Percentiles rank a stretch among this genome's conserved stretches.
phyloP scores from a whole-genome alignment of 352 stramenopile genomes.

The Globisporangium echinulatum region DNA sequence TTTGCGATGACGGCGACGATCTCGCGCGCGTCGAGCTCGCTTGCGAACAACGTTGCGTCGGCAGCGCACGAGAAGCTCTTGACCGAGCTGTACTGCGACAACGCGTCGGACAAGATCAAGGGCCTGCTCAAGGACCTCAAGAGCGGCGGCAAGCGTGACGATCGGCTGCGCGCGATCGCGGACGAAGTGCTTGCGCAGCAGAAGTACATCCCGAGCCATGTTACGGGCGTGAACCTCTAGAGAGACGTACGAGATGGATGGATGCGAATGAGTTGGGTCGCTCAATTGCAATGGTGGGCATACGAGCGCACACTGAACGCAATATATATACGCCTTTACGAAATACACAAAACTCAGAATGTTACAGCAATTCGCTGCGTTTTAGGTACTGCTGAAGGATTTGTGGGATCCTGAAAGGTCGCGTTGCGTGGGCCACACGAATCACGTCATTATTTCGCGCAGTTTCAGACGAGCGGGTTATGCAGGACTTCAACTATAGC shows the following conservation, averaged over 20 bases:
- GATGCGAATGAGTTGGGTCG: neutral
- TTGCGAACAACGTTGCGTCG: slow-evolving; percentile 42
- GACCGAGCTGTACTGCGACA: slow-evolving; percentile 73
- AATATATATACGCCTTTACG: neutral
- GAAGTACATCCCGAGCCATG: slow-evolving; percentile 78
- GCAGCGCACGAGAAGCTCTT: slow-evolving; percentile 74
- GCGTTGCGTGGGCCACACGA: neutral
- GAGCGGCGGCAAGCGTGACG: slow-evolving; percentile 51
- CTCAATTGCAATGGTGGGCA: neutral
- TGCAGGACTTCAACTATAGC: too few species aligned
- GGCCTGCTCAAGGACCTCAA: slow-evolving; percentile 56
- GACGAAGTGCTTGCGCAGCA: slow-evolving; percentile 66
- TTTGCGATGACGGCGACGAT: slow-evolving; percentile 87
- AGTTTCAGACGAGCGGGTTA: neutral
- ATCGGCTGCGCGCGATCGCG: slow-evolving; percentile 66
- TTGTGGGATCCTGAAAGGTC: neutral
- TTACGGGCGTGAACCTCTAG: slow-evolving; percentile 63
- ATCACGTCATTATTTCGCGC: too few species aligned
- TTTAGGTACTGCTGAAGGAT: neutral
- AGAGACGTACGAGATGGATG: neutral
- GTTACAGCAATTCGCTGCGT: too few species aligned
- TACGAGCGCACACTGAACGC: neutral
- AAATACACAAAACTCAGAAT: neutral
- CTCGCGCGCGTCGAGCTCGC: slow-evolving; percentile 63
- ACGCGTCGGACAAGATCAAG: slow-evolving; percentile 64